A percentile compares a stretch with the other conserved stretches of the same genome.
phyloP scores from a whole-genome alignment of 75 land plant genomes.

The Larix kaempferi region DNA sequence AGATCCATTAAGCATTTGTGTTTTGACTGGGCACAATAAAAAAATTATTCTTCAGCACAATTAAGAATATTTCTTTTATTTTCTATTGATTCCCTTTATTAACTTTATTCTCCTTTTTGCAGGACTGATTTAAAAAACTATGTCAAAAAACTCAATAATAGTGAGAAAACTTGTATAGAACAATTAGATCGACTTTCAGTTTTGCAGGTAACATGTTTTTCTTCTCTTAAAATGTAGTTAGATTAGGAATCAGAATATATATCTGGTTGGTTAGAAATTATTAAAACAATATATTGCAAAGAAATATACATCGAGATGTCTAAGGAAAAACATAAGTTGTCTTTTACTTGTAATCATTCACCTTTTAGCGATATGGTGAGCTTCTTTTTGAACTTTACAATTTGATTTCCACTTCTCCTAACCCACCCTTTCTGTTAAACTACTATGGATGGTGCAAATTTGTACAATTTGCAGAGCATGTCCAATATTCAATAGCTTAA shows the following conservation, averaged over 20 bases:
- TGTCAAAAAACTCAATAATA: background rate
- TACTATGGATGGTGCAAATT: no score
- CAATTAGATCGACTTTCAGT: background rate
- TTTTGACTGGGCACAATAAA: background rate
- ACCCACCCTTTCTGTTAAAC: no score
- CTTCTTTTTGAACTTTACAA: background rate
- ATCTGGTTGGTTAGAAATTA: no score
- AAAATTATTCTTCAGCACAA: background rate
- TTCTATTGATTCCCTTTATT: background rate
- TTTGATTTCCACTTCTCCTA: no score
- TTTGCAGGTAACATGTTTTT: conserved; percentile 1
- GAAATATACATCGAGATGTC: no score
- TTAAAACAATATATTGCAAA: no score
- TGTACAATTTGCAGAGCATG: no score
- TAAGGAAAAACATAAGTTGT: no score
- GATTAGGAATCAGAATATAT: no score
- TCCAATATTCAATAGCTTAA: no score
- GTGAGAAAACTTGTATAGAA: background rate
- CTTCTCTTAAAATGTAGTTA: no score
- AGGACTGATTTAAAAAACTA: conserved; percentile 6
- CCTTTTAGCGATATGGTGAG: background rate
- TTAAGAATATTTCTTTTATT: background rate
- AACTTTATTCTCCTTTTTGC: background rate
- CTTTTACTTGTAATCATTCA: background rate
- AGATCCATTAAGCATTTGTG: background rate